phyloP scores from a whole-genome alignment of 2,329 filamentous ascomycete species.

The Ophiostoma himal-ulmi region DNA sequence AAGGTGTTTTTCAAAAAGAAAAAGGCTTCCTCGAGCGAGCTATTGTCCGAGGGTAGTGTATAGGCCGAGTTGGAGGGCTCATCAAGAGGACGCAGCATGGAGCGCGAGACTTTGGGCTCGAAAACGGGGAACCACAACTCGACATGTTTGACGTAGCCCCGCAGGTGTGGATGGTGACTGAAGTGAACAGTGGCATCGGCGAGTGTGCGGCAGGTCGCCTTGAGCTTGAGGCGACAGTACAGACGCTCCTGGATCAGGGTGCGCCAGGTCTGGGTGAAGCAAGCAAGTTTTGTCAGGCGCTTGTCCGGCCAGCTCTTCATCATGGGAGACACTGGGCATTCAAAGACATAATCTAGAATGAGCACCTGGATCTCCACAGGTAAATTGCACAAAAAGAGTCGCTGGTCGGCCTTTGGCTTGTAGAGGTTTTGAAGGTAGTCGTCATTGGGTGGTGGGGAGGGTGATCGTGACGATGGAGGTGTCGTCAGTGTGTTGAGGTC shows the following conservation, averaged over 20 bases:
- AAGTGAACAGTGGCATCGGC: conserved; percentile 58
- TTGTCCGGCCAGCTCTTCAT: conserved; percentile 53
- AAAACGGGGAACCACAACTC: conserved; percentile 76
- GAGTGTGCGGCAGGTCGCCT: conserved; percentile 60
- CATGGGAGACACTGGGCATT: conserved; percentile 58
- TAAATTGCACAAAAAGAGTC: conserved; percentile 45
- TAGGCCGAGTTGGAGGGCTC: conserved; percentile 54
- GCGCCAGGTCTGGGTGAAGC: conserved; percentile 60
- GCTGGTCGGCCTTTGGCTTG: neutral
- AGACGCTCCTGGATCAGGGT: conserved; percentile 63
- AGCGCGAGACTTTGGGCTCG: conserved; percentile 47
- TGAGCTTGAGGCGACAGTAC: conserved; percentile 70
- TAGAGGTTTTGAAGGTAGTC: neutral
- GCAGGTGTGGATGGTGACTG: conserved; percentile 50
- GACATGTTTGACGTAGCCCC: conserved; percentile 61
- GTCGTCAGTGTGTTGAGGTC: neutral
- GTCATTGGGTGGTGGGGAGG: neutral
- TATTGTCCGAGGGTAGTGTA: conserved; percentile 58
- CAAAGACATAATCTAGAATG: conserved; percentile 66
- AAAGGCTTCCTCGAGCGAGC: conserved; percentile 64
- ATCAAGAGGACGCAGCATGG: conserved; percentile 42
- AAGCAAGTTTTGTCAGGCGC: conserved; percentile 59
- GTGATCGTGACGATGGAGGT: neutral
- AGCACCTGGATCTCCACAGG: conserved; percentile 67
- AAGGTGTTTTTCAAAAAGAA: conserved; percentile 55